Base-by-base conservation (phyloP, 2,329 filamentous ascomycete species). In the Domatiomyces globalis region DNA sequence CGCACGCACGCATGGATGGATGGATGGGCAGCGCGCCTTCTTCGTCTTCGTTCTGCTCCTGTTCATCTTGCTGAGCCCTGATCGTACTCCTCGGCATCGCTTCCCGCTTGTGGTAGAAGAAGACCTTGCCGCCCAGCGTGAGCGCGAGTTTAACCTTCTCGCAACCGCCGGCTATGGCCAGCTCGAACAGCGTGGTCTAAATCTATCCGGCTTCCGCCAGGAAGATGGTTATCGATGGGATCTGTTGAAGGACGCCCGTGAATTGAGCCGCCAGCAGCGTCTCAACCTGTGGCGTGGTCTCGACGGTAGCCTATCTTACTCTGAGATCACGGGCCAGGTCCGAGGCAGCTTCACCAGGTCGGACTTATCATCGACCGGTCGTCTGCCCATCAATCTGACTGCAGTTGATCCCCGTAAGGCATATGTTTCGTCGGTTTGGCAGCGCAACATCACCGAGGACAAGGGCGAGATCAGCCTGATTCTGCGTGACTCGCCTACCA, bases 201-300 rank as follows among this genome's bases (percentile, higher is more conserved):
- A 87, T 60, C 71, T 95, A 49, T 85, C 85, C 2, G 90, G 90
- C 1, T 81, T 94, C 55, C 78, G 84, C 47, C 71, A 79, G 46
- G 76, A 80, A 18, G 85, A 94, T 67, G 80, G 77, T 4, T 87
- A 85, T 66, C 83, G 79, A 1, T 95, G 89, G 89, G 77, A 82
- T 33, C 74, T 87, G 52, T 71, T 95, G 19, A 46, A 55, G 20
- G 54, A 45, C 7, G 56, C 48, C 29, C 60, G 51, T 22, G 43
- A 54, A 8, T 43, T 55, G 36, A 58, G 51, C 46, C 49, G 76
- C 64, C 81, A 75, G 57, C 72, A 69, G 49, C 73, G 77, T 60
- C 76, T 74, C 4, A 69, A 71, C 44, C 68, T 70, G 10, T 66
- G 68, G 43, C 63, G 72, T 22, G 68, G 68, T 2, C 66, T 69